These are phyloP conservation scores for Hirsutella rhossiliensis DNA, from an alignment of 2,329 filamentous ascomycete species.

Conservation along the genomic window DNA sequence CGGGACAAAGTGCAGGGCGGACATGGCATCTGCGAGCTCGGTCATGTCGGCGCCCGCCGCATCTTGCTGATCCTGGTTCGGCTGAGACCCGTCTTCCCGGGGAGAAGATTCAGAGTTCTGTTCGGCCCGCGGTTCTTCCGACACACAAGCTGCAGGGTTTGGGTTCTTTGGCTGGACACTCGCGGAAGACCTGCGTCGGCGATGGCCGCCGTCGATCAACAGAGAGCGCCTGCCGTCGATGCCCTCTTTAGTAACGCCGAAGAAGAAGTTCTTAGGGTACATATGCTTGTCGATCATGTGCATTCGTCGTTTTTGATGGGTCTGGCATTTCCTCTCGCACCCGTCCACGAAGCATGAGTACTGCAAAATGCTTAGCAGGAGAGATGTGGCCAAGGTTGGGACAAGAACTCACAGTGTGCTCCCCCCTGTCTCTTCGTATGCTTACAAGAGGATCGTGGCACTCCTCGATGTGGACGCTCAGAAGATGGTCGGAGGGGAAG, in stretches of 20 bases:
- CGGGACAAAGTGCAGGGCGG: constrained; percentile 59
- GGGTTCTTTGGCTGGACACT: constrained; percentile 19
- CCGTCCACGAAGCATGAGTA: constrained; percentile 83
- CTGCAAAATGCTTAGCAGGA: constrained; percentile 24
- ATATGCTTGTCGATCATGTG: constrained; percentile 92
- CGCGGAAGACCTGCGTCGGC: constrained; percentile 35
- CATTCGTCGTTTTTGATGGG: constrained; percentile 69
- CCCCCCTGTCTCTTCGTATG: constrained; percentile 63
- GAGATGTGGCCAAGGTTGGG: background rate
- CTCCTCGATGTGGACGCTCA: constrained; percentile 80
- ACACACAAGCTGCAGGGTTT: constrained; percentile 19
- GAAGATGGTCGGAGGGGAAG: constrained; percentile 71
- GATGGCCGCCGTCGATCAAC: constrained; percentile 46
- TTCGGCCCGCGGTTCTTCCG: constrained; percentile 10
- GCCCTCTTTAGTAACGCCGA: constrained; percentile 76
- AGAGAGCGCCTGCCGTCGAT: constrained; percentile 77
- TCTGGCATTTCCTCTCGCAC: constrained; percentile 76
- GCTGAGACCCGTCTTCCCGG: constrained; percentile 5
- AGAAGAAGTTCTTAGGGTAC: constrained; percentile 84
- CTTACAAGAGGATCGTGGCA: constrained; percentile 74
- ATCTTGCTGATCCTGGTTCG: constrained; percentile 8
- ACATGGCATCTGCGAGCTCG: constrained; percentile 55
- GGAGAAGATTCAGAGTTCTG: constrained; percentile 7
- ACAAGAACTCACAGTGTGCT: constrained; percentile 59
- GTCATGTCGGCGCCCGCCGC: constrained; percentile 44